These are phyloP conservation scores for Neospermospora avenae DNA, from an alignment of 2,329 filamentous ascomycete genomes.

Conservation along the genomic window DNA sequence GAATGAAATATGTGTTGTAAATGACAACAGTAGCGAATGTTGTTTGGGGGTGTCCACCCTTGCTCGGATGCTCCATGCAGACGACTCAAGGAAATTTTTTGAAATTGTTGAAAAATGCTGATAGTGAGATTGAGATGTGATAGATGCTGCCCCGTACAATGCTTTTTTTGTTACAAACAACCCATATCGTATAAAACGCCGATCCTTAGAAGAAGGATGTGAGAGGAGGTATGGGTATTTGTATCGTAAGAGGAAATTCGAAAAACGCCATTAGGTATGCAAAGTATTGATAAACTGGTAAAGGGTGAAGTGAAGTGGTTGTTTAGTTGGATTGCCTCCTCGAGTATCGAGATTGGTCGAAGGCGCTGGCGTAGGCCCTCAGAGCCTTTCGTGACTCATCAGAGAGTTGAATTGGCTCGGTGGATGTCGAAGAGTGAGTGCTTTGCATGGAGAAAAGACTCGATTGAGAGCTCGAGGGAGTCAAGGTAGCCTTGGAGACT, in stretches of 20 bases:
- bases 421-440: constrained; percentile 49
- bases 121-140: constrained; percentile 24
- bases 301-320: constrained; percentile 11
- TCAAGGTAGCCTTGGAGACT: constrained; percentile 47
- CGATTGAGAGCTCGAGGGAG: constrained; percentile 76
- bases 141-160: constrained; percentile 29
- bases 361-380: constrained; percentile 80
- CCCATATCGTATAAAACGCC: constrained; percentile 28
- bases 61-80: constrained; percentile 23
- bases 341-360: constrained; percentile 60
- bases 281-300: constrained; percentile 12
- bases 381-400: constrained; percentile 77
- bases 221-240: constrained; percentile 31
- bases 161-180: constrained; percentile 34
- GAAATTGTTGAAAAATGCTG: constrained; percentile 12
- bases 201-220: constrained; percentile 24
- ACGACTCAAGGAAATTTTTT: constrained; percentile 26
- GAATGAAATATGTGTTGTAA: constrained; percentile 11
- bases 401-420: constrained; percentile 59
- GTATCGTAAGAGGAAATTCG: constrained; percentile 27
- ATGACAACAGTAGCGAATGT: constrained; percentile 17
- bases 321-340: constrained; percentile 34
- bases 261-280: constrained; percentile 28
- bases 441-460: constrained; percentile 79
- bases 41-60: constrained; percentile 8